A percentile compares a stretch with the other conserved stretches of the same genome.
Conservation (phyloP, 805 yeast species). For the Saccharomycopsis microspora region DNA sequence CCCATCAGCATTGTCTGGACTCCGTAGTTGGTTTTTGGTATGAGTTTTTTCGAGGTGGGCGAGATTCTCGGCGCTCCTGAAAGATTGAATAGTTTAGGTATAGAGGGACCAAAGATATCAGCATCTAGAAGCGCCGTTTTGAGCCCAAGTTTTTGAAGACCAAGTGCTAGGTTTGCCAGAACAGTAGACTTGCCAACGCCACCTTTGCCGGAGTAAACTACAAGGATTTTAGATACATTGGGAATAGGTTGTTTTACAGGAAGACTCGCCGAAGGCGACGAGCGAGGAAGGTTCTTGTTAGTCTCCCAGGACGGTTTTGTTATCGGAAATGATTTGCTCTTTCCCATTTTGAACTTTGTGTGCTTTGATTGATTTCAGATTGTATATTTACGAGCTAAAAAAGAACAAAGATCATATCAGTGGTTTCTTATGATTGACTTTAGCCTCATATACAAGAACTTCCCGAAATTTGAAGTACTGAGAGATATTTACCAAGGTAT, state of each 20-base stretch:
- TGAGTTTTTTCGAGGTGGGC: conserved; percentile 37
- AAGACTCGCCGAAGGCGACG: conserved; percentile 17
- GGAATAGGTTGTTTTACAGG: conserved; percentile 46
- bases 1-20: conserved; percentile 87
- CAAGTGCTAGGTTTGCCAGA: conserved; percentile 51
- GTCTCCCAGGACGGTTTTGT: too few species aligned
- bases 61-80: conserved; percentile 54
- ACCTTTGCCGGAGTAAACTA: conserved; percentile 75
- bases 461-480: too few species aligned
- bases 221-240: conserved; percentile 51
- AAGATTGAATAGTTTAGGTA: conserved; percentile 62
- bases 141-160: conserved; percentile 40
- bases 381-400: too few species aligned
- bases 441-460: too few species aligned
- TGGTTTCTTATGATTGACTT: too few species aligned
- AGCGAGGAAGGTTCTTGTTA: too few species aligned
- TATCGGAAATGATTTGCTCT: too few species aligned
- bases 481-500: too few species aligned
- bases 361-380: too few species aligned
- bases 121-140: conserved; percentile 66
- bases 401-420: too few species aligned
- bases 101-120: conserved; percentile 77
- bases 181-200: conserved; percentile 97
- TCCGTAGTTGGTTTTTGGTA: conserved; percentile 67
- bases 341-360: too few species aligned